These are phyloP conservation scores for Sporothrix mexicana DNA, from an alignment of 2,329 filamentous ascomycete species.

Conservation along the genomic window DNA sequence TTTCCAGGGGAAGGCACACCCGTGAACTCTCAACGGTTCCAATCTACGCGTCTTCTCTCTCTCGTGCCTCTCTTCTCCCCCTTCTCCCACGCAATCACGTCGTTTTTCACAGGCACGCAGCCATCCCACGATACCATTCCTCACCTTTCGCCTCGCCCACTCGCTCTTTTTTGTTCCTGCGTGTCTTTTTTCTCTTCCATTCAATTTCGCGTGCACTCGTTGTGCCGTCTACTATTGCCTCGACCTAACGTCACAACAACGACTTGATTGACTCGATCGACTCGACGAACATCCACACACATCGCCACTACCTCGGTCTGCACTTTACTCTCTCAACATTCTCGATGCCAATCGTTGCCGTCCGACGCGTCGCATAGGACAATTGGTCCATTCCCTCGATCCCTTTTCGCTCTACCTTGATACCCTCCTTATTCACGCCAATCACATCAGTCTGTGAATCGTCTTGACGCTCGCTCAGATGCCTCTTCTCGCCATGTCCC, in stretches of 20 bases:
- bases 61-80: constrained; percentile 23
- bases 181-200: not conserved
- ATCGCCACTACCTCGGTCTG: not conserved
- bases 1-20: not conserved
- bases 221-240: not conserved
- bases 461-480: constrained; percentile 43
- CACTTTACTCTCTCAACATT: not conserved
- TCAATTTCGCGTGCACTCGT: not conserved
- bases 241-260: not conserved
- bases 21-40: constrained; percentile 22
- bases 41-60: constrained; percentile 38
- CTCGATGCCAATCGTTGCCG: not conserved
- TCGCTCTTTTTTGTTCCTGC: not conserved
- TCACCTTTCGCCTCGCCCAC: not conserved
- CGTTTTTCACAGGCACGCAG: constrained; percentile 15
- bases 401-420: not conserved
- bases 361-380: not conserved
- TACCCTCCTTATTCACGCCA: not conserved
- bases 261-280: too few species aligned
- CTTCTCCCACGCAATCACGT: not conserved
- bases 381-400: not conserved
- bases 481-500: constrained; percentile 56
- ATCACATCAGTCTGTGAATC: not conserved
- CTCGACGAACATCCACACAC: not conserved
- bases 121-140: constrained; percentile 14